A percentile compares a stretch with the other conserved stretches of the same genome.
Conservation (phyloP, 2,329 filamentous ascomycete genomes). For the Phialophora macrospora region DNA sequence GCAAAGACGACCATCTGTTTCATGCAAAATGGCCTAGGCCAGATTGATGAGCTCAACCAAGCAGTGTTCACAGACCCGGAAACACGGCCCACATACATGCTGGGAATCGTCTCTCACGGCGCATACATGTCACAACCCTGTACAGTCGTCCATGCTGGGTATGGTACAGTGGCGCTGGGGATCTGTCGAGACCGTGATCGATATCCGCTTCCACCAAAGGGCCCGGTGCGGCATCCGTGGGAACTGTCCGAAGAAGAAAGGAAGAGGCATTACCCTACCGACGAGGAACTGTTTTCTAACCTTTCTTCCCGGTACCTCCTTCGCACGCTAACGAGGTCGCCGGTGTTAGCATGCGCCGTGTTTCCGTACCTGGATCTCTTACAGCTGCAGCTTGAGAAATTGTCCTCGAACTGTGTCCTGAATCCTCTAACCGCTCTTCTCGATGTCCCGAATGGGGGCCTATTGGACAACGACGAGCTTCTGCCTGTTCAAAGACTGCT, state of each 20-base stretch:
- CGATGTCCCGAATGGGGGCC: conserved; percentile 72
- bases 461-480: conserved; percentile 70
- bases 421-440: conserved; percentile 82
- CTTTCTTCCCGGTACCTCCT: conserved; percentile 64
- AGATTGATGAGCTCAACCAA: conserved; percentile 76
- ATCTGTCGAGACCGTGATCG: conserved; percentile 50
- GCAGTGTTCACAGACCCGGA: conserved; percentile 70
- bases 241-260: conserved; percentile 37
- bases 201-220: conserved; percentile 33
- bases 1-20: conserved; percentile 73
- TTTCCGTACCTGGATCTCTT: conserved; percentile 67
- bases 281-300: conserved; percentile 37
- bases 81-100: conserved; percentile 73
- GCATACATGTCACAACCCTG: conserved; percentile 57
- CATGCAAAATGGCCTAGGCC: conserved; percentile 80
- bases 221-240: conserved; percentile 25
- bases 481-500: conserved; percentile 71
- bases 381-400: conserved; percentile 73
- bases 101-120: conserved; percentile 69
- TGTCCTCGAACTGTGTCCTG: conserved; percentile 75
- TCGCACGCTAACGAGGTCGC: conserved; percentile 65
- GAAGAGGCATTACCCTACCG: conserved; percentile 32
- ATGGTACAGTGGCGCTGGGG: conserved; percentile 64
- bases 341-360: conserved; percentile 65
- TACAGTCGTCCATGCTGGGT: conserved; percentile 61